Percentiles rank a stretch among this genome's conserved stretches.
phyloP scores from a whole-genome alignment of 139 green algal genomes.

The Tetraselmis chui region DNA sequence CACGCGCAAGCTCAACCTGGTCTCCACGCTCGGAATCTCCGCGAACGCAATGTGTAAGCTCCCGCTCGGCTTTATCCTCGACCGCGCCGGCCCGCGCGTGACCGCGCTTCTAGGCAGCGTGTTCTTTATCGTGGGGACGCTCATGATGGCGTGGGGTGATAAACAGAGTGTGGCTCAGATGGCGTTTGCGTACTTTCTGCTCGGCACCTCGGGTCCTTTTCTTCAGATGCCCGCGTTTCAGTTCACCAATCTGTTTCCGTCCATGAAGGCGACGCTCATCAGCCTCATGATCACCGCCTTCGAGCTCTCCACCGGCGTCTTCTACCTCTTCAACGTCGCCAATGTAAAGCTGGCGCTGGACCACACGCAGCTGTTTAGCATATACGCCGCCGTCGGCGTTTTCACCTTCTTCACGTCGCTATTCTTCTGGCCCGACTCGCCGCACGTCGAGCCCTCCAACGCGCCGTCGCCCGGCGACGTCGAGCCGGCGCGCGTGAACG shows the following conservation, averaged over 20 bases:
- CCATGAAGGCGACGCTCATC: neutral
- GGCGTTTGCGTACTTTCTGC: neutral
- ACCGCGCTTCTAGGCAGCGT: neutral
- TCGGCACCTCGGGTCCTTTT: neutral
- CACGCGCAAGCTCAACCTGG: constrained; percentile 3
- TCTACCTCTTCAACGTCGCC: constrained; percentile 1
- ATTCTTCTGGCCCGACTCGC: neutral
- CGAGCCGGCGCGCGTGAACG: neutral
- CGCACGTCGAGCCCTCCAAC: neutral
- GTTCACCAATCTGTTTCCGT: constrained; percentile 1
- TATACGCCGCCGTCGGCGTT: neutral
- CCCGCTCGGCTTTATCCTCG: neutral
- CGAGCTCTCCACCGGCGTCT: constrained; percentile 2
- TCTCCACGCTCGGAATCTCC: constrained; percentile 1
- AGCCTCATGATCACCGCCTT: neutral
- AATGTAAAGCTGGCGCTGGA: neutral
- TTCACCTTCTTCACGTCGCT: neutral
- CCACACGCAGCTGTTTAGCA: neutral
- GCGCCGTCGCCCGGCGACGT: neutral
- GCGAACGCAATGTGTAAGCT: neutral
- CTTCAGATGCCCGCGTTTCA: neutral
- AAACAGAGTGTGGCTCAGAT: neutral
- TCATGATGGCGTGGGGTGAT: neutral
- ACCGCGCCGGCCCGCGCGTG: neutral
- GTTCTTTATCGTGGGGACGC: neutral